These are phyloP conservation scores for Hexamita inflata DNA, from an alignment of 208 protist genomes.

Conservation along the genomic window DNA sequence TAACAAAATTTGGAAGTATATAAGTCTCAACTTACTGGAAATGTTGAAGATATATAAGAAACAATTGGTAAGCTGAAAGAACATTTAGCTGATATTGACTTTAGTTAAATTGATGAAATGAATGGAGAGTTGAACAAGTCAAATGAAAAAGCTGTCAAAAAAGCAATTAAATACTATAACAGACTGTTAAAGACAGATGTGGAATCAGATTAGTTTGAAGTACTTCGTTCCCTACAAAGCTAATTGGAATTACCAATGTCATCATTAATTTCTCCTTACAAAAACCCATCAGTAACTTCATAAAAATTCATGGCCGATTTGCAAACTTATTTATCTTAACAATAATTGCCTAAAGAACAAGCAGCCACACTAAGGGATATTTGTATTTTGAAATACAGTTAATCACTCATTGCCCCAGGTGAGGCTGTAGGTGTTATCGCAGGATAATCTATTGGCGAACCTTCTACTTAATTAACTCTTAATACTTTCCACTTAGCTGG, in stretches of 20 bases:
- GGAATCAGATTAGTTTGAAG: no score
- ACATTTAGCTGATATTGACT: no score
- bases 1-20: slow-evolving; percentile 47
- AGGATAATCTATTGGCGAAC: slow-evolving; percentile 90
- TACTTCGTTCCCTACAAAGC: no score
- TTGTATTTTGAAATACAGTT: neutral
- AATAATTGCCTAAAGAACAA: no score
- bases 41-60: no score
- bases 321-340: neutral
- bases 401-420: slow-evolving; percentile 54
- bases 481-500: slow-evolving; percentile 99
- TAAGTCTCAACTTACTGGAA: no score
- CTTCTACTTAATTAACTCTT: slow-evolving; percentile 98
- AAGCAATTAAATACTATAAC: no score
- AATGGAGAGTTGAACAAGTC: no score
- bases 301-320: neutral
- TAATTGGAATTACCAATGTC: neutral
- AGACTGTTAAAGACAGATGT: no score
- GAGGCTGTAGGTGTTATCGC: slow-evolving; percentile 86
- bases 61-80: no score
- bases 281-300: neutral
- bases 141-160: no score
- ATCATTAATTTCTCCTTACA: neutral
- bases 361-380: neutral
- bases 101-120: no score